Evolutionary conservation across 2,329 filamentous ascomycete genomes (phyloP), one percentile per base, ranked within the genome.

Genomic region (Neopestalotiopsis clavispora): DNA sequence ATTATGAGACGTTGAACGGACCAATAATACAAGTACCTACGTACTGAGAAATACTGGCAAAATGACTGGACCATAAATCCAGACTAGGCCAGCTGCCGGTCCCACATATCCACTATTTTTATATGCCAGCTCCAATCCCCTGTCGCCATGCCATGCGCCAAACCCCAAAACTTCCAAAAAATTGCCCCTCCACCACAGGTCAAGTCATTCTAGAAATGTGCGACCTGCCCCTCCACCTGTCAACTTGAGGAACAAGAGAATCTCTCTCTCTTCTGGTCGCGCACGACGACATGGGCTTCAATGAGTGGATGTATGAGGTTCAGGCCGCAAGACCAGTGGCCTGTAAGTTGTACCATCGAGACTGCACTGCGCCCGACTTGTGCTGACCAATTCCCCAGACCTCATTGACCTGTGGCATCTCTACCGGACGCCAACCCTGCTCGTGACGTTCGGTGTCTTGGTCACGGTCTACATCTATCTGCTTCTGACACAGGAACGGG

Each of bases 321-420:
- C 65, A 67, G 64, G 64, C 52, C 64, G 52, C 52, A 30, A 40
- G 64, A 42, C 64, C 64, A 13, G 64, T 66, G 20, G 52, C 65
- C 52, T 49, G 65, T 67, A 42, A 59, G 65, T 67, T 13, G 3
- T 17, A 20, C 9, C 56, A 4, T 28, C 23, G 10, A 38, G 6
- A 23, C 32, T 66, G 58, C 5, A 20, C n/a, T 4, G 17, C 7
- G 23, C 23, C 23, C 3, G 23, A 34, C 45, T 17, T 38, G 10
- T 23, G 42, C 42, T 59, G 14, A 59, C 52, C 17, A 60, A 14
- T 23, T 17, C 34, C 40, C 28, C 57, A 84, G 82, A 77, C 66
- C 60, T 81, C 10, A 72, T 84, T 68, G 76, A 78, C 70, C 68
- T 80, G 69, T 87, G 85, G 85, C 84, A 86, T 75, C 73, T 76